Evolutionary conservation across 1,284 basidiomycete genomes (phyloP).

Genomic region (Ganoderma lingzhi): DNA sequence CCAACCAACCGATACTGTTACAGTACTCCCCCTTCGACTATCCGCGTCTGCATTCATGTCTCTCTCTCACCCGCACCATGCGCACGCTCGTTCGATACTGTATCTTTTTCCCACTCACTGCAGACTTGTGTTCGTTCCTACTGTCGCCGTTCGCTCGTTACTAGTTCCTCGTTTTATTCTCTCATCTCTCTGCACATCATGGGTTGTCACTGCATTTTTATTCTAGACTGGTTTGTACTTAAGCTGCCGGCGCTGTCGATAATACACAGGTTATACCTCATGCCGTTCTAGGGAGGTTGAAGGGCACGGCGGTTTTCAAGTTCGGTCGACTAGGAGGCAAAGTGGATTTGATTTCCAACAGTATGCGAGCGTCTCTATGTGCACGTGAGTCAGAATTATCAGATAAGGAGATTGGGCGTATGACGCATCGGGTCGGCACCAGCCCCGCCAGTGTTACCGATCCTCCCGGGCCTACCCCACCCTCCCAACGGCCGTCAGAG

Average conservation of each 20-base stretch:
- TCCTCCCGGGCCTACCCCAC: conserved; percentile 11
- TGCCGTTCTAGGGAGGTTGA: background rate
- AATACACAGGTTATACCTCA: conserved; percentile 22
- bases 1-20: conserved; percentile 31
- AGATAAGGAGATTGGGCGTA: conserved; percentile 30
- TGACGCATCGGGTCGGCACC: conserved; percentile 35
- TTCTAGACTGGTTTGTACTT: conserved; percentile 36
- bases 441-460: no score
- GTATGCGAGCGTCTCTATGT: conserved; percentile 19
- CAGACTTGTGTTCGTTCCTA: conserved; percentile 33
- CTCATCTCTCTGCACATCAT: conserved; percentile 29
- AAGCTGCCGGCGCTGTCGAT: conserved; percentile 32
- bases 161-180: conserved; percentile 21
- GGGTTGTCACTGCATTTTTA: conserved; percentile 34
- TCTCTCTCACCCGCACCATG: conserved; percentile 25
- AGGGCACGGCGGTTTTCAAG: background rate
- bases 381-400: conserved; percentile 28
- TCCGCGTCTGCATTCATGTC: conserved; percentile 21
- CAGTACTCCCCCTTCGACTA: conserved; percentile 26
- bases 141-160: conserved; percentile 33
- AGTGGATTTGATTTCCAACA: background rate
- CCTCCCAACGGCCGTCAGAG: conserved; percentile 25
- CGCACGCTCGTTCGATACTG: conserved; percentile 33
- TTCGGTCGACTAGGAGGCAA: background rate
- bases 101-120: conserved; percentile 30